Evolutionary conservation across 2,329 filamentous ascomycete genomes (phyloP).

Genomic region (Calonectria hawksworthii): DNA sequence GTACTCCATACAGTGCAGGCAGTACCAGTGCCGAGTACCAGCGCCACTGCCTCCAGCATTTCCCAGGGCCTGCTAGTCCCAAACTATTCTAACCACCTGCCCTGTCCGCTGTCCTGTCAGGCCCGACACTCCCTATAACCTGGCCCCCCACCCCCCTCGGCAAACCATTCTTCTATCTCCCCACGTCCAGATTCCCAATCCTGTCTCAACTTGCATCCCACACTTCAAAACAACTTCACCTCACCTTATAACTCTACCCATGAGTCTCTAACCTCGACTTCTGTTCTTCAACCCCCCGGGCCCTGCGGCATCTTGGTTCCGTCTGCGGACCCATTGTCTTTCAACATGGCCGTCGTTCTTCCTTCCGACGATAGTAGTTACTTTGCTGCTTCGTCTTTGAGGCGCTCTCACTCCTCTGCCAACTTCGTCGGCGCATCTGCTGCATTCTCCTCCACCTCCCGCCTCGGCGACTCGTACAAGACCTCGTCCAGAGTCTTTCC

Average conservation of each 20-base stretch:
- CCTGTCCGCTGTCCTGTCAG: constrained; percentile 36
- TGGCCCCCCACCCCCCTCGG: constrained; percentile 46
- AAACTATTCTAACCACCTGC: constrained; percentile 45
- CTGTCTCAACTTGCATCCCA: constrained; percentile 29
- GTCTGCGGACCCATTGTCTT: constrained; percentile 35
- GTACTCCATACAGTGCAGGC: constrained; percentile 27
- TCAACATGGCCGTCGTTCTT: constrained; percentile 69
- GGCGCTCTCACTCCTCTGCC: constrained; percentile 72
- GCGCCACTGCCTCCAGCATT: constrained; percentile 2
- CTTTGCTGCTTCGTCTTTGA: constrained; percentile 67
- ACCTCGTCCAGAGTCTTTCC: constrained; percentile 58
- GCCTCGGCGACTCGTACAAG: constrained; percentile 62
- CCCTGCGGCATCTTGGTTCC: constrained; percentile 43
- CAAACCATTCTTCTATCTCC: constrained; percentile 42
- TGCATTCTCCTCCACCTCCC: constrained; percentile 61
- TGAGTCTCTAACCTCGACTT: constrained; percentile 41
- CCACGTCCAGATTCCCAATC: constrained; percentile 39
- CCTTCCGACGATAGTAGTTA: constrained; percentile 69
- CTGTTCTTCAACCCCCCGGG: constrained; percentile 22
- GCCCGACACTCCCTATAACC: constrained; percentile 44
- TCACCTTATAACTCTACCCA: constrained; percentile 25
- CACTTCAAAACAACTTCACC: background rate
- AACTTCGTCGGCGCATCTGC: constrained; percentile 64
- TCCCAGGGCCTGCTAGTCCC: constrained; percentile 39
- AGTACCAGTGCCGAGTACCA: constrained; percentile 29